Evolutionary conservation across 306 rosid species (phyloP).

Genomic region (Gleditsia sinensis): DNA sequence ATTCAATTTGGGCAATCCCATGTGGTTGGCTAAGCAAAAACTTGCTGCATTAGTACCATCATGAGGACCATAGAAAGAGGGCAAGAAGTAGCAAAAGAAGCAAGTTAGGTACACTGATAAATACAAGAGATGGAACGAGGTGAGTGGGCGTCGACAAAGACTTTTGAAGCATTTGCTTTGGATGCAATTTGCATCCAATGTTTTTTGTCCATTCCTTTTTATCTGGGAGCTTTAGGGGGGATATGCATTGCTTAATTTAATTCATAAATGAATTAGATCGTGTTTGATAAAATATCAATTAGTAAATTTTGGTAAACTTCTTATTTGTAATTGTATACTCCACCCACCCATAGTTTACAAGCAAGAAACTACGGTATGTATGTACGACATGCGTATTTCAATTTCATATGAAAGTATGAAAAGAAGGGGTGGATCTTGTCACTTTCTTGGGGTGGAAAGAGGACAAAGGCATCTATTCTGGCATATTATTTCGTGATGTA

Average conservation of each 20-base stretch:
- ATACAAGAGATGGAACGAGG: neutral
- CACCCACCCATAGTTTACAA: too few relatives aligned
- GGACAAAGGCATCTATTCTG: neutral
- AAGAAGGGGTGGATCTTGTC: neutral
- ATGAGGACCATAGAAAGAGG: too few relatives aligned
- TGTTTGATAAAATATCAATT: too few relatives aligned
- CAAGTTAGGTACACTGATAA: neutral
- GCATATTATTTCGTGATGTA: conserved; percentile 23
- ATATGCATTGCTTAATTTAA: too few relatives aligned
- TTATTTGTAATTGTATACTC: neutral
- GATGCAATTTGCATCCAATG: neutral
- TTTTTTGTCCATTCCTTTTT: neutral
- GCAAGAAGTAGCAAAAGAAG: neutral
- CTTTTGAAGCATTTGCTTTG: neutral
- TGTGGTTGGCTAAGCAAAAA: too few relatives aligned
- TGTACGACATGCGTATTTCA: neutral
- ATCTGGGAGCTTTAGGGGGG: neutral
- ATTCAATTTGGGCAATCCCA: too few relatives aligned
- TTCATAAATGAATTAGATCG: too few relatives aligned
- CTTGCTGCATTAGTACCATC: too few relatives aligned
- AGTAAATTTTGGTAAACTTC: too few relatives aligned
- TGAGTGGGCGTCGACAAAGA: neutral
- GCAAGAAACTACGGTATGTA: neutral
- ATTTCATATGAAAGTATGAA: neutral
- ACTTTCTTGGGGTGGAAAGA: neutral